Conservation (phyloP, 495 filamentous ascomycete species). For the Extremus antarcticus region DNA sequence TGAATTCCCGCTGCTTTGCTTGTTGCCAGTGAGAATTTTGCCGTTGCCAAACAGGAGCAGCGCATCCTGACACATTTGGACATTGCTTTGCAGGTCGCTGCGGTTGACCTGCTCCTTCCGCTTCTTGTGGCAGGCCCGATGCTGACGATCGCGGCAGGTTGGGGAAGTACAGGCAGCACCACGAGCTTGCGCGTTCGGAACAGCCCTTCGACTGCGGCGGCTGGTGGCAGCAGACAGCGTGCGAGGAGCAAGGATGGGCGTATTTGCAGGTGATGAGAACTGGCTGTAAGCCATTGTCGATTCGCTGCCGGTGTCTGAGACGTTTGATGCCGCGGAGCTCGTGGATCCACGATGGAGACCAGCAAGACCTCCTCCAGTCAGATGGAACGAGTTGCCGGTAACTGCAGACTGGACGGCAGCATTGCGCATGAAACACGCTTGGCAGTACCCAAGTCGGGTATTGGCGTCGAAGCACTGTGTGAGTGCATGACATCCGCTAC, state of each 20-base stretch:
- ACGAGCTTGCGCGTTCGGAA: neutral
- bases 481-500: too few relatives aligned
- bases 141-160: neutral
- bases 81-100: neutral
- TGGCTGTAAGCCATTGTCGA: neutral
- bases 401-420: too few relatives aligned
- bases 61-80: neutral
- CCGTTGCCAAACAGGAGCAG: neutral
- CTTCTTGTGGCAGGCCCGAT: neutral
- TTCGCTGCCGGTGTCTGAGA: neutral
- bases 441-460: too few relatives aligned
- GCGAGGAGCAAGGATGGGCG: neutral
- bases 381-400: too few relatives aligned
- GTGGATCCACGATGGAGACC: too few relatives aligned
- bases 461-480: too few relatives aligned
- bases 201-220: neutral
- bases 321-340: neutral
- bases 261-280: neutral
- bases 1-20: neutral
- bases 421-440: too few relatives aligned
- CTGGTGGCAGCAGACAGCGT: neutral
- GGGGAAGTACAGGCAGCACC: neutral
- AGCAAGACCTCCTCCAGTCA: too few relatives aligned
- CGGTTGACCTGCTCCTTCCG: neutral
- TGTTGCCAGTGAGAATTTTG: neutral